Evolutionary conservation across 2,329 filamentous ascomycete genomes (phyloP).

Genomic region (Ophiognomonia clavigignenti-juglandacearum): DNA sequence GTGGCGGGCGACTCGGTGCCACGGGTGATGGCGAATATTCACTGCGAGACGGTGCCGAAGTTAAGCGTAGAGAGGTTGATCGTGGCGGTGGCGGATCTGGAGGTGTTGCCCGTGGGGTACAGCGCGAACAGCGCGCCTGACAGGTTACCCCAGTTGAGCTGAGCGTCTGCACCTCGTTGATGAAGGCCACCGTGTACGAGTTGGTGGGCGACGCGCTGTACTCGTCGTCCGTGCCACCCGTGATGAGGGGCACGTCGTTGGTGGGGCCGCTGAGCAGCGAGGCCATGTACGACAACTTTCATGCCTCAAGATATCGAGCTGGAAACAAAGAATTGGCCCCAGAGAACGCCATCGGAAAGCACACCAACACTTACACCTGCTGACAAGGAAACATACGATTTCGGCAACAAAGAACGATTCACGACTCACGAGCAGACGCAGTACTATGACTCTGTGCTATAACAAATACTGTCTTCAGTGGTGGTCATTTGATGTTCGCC

Average conservation of each 20-base stretch:
- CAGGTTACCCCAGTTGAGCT: slow-evolving; percentile 16
- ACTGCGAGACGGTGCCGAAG: slow-evolving; percentile 17
- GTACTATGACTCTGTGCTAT: too few relatives aligned
- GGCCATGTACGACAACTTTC: slow-evolving; percentile 18
- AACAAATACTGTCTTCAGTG: too few relatives aligned
- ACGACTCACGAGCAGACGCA: too few relatives aligned
- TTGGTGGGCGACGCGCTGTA: slow-evolving; percentile 21
- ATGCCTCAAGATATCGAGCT: too few relatives aligned
- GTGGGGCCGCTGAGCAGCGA: slow-evolving; percentile 22
- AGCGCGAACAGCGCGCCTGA: slow-evolving; percentile 23
- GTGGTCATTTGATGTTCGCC: too few relatives aligned
- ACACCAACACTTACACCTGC: too few relatives aligned
- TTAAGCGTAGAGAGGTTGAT: slow-evolving; percentile 25
- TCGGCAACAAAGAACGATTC: too few relatives aligned
- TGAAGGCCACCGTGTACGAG: slow-evolving; percentile 23
- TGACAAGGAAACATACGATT: too few relatives aligned
- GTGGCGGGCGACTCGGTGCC: slow-evolving; percentile 19
- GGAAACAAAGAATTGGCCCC: too few relatives aligned
- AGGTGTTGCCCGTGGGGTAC: slow-evolving; percentile 22
- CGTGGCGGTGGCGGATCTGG: slow-evolving; percentile 18
- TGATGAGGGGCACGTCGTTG: slow-evolving; percentile 30
- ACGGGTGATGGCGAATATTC: slow-evolving; percentile 26
- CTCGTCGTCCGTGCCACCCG: slow-evolving; percentile 31
- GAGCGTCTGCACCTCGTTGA: slow-evolving; percentile 17
- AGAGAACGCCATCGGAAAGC: too few relatives aligned